Evolutionary conservation across 2,329 filamentous ascomycete genomes (phyloP).

Genomic region (Drechslerella stenobrocha): DNA sequence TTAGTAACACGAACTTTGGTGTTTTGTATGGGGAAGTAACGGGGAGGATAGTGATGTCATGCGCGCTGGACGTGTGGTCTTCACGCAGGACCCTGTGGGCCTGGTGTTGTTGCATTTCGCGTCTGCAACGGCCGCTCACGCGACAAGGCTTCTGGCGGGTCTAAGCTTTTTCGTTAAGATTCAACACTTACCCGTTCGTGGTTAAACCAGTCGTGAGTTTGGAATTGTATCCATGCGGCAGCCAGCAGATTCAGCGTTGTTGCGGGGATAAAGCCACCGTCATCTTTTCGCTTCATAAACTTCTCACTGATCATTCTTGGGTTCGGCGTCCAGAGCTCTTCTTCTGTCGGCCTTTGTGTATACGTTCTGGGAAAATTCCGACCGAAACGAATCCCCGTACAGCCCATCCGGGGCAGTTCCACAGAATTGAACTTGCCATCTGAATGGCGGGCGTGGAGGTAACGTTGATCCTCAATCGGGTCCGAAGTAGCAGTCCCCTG

Average conservation of each 20-base stretch:
- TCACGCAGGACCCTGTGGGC: too few relatives aligned
- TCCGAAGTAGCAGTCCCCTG: slow-evolving; percentile 55
- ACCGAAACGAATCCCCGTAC: slow-evolving; percentile 58
- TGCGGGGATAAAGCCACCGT: slow-evolving; percentile 57
- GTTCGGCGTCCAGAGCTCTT: slow-evolving; percentile 58
- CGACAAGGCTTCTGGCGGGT: too few relatives aligned
- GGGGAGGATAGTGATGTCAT: too few relatives aligned
- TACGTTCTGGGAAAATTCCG: slow-evolving; percentile 57
- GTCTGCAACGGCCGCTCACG: neutral
- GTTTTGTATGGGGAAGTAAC: too few relatives aligned
- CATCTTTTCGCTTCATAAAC: slow-evolving; percentile 56
- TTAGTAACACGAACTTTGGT: too few relatives aligned
- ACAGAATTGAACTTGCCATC: slow-evolving; percentile 59
- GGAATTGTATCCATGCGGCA: slow-evolving; percentile 61
- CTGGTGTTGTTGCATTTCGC: too few relatives aligned
- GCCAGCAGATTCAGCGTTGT: slow-evolving; percentile 59
- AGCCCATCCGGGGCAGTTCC: slow-evolving; percentile 58
- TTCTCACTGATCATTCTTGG: slow-evolving; percentile 58
- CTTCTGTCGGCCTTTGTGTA: slow-evolving; percentile 56
- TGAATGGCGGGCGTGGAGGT: slow-evolving; percentile 56
- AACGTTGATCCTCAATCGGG: slow-evolving; percentile 54
- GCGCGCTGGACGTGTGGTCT: too few relatives aligned
- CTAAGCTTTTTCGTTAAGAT: too few relatives aligned
- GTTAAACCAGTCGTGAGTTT: slow-evolving; percentile 58
- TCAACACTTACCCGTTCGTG: slow-evolving; percentile 52